phyloP scores from a whole-genome alignment of 2,329 filamentous ascomycete genomes.

The Dothideomycetes sp. region DNA sequence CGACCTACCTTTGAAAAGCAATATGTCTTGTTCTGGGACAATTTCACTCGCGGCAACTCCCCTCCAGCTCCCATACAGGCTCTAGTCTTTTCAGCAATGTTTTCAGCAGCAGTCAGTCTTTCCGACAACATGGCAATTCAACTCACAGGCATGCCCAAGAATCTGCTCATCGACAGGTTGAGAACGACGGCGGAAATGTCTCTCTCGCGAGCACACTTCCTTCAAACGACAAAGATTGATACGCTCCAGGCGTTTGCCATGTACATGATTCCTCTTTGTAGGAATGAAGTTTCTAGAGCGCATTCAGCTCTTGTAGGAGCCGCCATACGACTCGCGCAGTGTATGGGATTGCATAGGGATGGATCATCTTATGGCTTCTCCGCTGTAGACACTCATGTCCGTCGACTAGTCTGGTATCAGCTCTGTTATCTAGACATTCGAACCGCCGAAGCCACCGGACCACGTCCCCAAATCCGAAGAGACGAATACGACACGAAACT shows the following conservation, averaged over 20 bases:
- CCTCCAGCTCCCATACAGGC: slow-evolving; percentile 55
- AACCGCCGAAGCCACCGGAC: slow-evolving; percentile 64
- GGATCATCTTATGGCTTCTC: slow-evolving; percentile 54
- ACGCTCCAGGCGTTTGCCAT: slow-evolving; percentile 68
- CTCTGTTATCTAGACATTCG: slow-evolving; percentile 66
- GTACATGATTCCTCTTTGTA: slow-evolving; percentile 63
- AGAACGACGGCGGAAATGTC: slow-evolving; percentile 57
- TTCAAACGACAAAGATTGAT: slow-evolving; percentile 61
- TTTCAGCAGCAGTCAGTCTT: slow-evolving; percentile 59
- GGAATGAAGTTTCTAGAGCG: slow-evolving; percentile 59
- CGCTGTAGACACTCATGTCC: slow-evolving; percentile 58
- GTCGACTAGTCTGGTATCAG: slow-evolving; percentile 66
- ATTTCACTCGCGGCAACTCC: slow-evolving; percentile 48
- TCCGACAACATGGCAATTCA: slow-evolving; percentile 39
- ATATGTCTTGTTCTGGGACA: slow-evolving; percentile 56
- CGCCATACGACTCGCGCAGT: slow-evolving; percentile 63
- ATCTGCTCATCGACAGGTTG: slow-evolving; percentile 49
- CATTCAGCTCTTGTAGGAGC: slow-evolving; percentile 64
- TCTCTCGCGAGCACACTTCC: slow-evolving; percentile 57
- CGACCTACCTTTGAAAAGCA: slow-evolving; percentile 54
- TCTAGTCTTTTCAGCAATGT: slow-evolving; percentile 57
- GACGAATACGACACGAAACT: slow-evolving; percentile 67
- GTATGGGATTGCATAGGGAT: slow-evolving; percentile 66
- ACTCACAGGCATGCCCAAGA: slow-evolving; percentile 47
- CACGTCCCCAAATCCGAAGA: slow-evolving; percentile 57